These are phyloP conservation scores for Fusarium sp. DNA, from an alignment of 2,329 filamentous ascomycete species.

Conservation along the genomic window DNA sequence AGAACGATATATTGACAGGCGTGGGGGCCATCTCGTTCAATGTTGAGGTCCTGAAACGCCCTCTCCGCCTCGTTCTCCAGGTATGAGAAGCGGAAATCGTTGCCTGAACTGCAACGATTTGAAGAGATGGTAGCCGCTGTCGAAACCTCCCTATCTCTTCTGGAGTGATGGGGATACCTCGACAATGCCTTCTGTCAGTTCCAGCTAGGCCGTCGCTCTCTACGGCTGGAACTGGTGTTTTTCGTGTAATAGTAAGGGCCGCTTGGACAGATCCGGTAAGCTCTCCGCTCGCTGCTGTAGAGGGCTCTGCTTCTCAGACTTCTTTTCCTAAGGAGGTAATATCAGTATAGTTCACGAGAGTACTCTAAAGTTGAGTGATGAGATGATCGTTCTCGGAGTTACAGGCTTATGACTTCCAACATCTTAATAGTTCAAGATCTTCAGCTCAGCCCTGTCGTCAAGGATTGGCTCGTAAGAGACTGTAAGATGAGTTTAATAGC, in stretches of 20 bases:
- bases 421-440: neutral
- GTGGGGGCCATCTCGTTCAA: neutral
- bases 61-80: neutral
- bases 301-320: neutral
- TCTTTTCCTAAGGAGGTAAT: neutral
- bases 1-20: neutral
- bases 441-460: neutral
- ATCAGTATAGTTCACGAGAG: neutral
- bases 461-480: neutral
- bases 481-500: neutral
- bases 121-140: neutral
- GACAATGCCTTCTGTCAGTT: too few species aligned
- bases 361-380: neutral
- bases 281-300: neutral
- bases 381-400: too few species aligned
- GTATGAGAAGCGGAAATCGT: neutral
- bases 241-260: neutral
- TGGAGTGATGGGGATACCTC: neutral
- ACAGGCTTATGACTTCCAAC: neutral
- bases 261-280: neutral
- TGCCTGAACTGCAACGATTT: neutral
- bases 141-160: neutral
- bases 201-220: neutral
- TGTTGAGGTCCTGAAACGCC: neutral
- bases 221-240: neutral